Conservation (phyloP, 2,329 filamentous ascomycete species). For the Paraphaeosphaeria minitans region DNA sequence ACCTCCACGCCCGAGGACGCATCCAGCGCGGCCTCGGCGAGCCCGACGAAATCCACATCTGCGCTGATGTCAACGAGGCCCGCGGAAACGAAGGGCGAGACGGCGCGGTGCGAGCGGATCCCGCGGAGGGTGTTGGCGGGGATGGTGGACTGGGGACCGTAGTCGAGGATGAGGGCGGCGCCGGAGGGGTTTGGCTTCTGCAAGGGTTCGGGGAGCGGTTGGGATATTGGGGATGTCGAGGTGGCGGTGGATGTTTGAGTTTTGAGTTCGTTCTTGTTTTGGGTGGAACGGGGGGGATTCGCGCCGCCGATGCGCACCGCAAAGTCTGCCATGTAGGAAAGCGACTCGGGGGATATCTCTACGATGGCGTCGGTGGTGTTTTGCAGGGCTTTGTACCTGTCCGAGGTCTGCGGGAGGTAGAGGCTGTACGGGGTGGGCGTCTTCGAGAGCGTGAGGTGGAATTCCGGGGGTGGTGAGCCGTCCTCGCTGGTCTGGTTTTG, state of each 20-base stretch:
- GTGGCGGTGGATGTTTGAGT: neutral
- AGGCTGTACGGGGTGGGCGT: conserved; percentile 79
- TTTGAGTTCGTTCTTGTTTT: too few species aligned
- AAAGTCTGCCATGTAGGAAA: conserved; percentile 79
- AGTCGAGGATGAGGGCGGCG: conserved; percentile 94
- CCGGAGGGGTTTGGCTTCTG: conserved; percentile 71
- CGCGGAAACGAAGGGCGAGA: conserved; percentile 79
- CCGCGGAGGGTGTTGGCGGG: conserved; percentile 90
- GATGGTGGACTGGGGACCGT: conserved; percentile 78
- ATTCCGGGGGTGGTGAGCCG: conserved; percentile 66
- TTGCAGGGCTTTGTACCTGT: conserved; percentile 78
- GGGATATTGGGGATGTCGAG: conserved; percentile 55
- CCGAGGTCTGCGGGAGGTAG: conserved; percentile 81
- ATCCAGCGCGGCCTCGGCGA: conserved; percentile 79
- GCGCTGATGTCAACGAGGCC: conserved; percentile 87
- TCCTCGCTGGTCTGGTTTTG: conserved; percentile 18
- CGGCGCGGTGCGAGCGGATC: conserved; percentile 75
- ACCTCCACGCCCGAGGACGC: conserved; percentile 84
- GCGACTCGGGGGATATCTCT: conserved; percentile 88
- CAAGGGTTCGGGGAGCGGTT: conserved; percentile 27
- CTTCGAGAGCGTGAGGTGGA: conserved; percentile 80
- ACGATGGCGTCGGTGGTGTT: conserved; percentile 71
- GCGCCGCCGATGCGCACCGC: conserved; percentile 80
- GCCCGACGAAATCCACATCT: conserved; percentile 88
- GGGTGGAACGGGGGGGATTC: conserved; percentile 24